These are phyloP conservation scores for Neospermospora avenae DNA, from an alignment of 2,329 filamentous ascomycete genomes.

Conservation along the genomic window DNA sequence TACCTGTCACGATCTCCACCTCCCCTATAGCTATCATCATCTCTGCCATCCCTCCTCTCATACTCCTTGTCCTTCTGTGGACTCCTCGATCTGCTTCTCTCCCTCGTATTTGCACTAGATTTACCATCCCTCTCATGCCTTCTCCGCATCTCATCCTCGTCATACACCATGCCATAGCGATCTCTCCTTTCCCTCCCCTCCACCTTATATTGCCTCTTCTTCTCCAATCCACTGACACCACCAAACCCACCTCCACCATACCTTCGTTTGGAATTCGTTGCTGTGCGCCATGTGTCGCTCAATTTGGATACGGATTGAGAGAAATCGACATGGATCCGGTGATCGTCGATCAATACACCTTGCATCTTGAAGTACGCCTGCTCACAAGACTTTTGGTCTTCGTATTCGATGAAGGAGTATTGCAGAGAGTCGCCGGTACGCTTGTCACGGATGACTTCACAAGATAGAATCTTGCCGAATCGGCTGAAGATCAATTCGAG, in stretches of 20 bases:
- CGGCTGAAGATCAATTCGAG: conserved; percentile 94
- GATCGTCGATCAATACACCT: conserved; percentile 91
- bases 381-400: conserved; percentile 89
- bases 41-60: conserved; percentile 22
- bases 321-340: conserved; percentile 97
- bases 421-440: conserved; percentile 93
- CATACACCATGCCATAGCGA: conserved; percentile 78
- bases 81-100: conserved; percentile 33
- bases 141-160: conserved; percentile 63
- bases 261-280: conserved; percentile 76
- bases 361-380: conserved; percentile 99
- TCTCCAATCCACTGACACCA: conserved; percentile 83
- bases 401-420: conserved; percentile 97
- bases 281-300: conserved; percentile 83
- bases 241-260: conserved; percentile 75
- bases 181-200: conserved; percentile 39
- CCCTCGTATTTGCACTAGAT: conserved; percentile 25
- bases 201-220: conserved; percentile 82
- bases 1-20: conserved; percentile 24
- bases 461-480: conserved; percentile 91
- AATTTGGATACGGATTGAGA: conserved; percentile 90
- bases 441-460: conserved; percentile 92
- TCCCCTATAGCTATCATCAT: conserved; percentile 20
- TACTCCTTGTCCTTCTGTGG: conserved; percentile 25
- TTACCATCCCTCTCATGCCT: conserved; percentile 43